Base-by-base conservation (phyloP, 1,284 basidiomycete species). In the Malassezia furfur region DNA sequence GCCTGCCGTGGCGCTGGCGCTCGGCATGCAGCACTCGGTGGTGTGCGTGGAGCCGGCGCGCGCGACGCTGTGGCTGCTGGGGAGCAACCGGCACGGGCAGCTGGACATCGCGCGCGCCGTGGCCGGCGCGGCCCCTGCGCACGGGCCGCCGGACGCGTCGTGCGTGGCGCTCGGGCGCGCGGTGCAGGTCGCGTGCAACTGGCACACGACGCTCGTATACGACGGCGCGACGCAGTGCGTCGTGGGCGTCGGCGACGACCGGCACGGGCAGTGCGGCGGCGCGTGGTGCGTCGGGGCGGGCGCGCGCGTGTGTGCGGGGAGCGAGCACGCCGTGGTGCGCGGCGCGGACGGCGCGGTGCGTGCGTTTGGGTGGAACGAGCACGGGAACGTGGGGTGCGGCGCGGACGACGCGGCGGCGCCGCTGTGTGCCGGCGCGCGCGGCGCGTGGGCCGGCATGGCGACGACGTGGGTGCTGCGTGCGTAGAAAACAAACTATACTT, bases 351-450 rank as follows among this genome's bases (percentile, higher is more conserved):
- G 39, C 45, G 19, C 7, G n/a, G 44, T 52, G 32, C 31, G 31
- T 32, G 55, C 44, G 22, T 57, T 50, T 50, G 55, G 55, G 22
- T 57, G 55, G 55, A 52, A 57, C 35, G 55, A 57, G 44, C 55
- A 57, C 32, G 55, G 55, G 11, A 52, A 48, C 19, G 19, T 57
- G 17, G 25, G 34, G 32, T 0, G 35, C 34, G 40, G 34, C 34
- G 15, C 48, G 28, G 19, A 28, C 17, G 31, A 31, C 17, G 35
- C 30, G 31, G 25, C n/a, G 32, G 15, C 43, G 22, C 12, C 15
- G 35, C 28, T 25, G 21, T 34, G 15, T 34, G 31, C 15, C 5
- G 22, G 15, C 15, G 45, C 22, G 21, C 17, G 14, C 5, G 15
- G 19, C 5, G 48, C 43, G 28, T 55, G 53, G 48, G 19, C 37